phyloP scores from a whole-genome alignment of 306 rosid species.

The Clitoria ternatea region DNA sequence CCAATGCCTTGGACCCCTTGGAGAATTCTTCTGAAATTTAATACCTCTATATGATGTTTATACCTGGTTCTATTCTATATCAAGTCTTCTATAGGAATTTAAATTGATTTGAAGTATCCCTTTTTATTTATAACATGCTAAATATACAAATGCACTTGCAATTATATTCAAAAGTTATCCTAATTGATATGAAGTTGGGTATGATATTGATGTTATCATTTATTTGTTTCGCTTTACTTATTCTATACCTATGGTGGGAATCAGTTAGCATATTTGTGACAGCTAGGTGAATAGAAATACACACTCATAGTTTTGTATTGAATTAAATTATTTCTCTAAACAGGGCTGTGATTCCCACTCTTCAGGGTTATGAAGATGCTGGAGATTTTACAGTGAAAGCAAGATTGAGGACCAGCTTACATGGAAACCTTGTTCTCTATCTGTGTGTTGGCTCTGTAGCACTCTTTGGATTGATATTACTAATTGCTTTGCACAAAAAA shows the following conservation, averaged over 20 bases:
- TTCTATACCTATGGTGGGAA: background rate
- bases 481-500: conserved; percentile 44
- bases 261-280: conserved; percentile 20
- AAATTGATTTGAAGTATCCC: background rate
- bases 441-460: conserved; percentile 61
- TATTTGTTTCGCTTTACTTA: background rate
- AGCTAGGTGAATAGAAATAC: conserved; percentile 28
- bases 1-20: background rate
- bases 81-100: background rate
- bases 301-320: conserved; percentile 47
- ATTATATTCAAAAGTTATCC: background rate
- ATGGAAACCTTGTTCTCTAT: conserved; percentile 72
- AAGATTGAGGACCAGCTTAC: conserved; percentile 85
- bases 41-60: background rate
- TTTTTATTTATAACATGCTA: background rate
- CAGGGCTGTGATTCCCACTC: conserved; percentile 97
- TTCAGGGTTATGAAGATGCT: conserved; percentile 99
- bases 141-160: background rate
- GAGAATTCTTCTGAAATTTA: background rate
- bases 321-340: conserved; percentile 51
- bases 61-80: background rate
- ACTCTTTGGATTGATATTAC: conserved; percentile 66
- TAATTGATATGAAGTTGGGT: conserved; percentile 9
- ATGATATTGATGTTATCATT: background rate
- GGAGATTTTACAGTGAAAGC: conserved; percentile 82